These are phyloP conservation scores for Balamuthia mandrillaris DNA, from an alignment of 208 protist genomes.

Conservation along the genomic window DNA sequence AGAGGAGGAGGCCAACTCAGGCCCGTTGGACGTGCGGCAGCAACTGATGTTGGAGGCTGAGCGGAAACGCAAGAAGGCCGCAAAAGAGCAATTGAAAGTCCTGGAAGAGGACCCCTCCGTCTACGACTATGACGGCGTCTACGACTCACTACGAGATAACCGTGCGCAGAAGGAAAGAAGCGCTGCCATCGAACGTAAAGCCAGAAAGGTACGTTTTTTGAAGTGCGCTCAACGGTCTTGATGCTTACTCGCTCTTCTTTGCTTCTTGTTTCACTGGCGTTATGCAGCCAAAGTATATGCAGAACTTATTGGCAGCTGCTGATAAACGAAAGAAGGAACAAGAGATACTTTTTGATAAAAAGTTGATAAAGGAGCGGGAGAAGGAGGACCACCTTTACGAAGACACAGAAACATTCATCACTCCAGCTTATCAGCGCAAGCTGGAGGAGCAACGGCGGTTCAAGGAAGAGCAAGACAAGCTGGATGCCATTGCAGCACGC, in stretches of 20 bases:
- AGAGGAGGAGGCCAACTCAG: background rate
- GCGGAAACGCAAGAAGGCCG: background rate
- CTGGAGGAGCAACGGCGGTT: background rate
- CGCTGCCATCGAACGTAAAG: background rate
- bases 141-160: background rate
- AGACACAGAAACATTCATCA: background rate
- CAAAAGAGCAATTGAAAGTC: background rate
- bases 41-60: background rate
- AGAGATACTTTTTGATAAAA: background rate
- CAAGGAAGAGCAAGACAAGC: background rate
- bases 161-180: background rate
- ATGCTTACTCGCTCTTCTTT: background rate
- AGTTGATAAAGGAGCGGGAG: background rate
- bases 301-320: background rate
- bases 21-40: background rate
- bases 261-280: no score
- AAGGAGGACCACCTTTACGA: background rate
- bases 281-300: background rate
- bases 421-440: background rate
- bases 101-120: background rate
- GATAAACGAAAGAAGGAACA: background rate
- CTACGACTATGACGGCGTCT: background rate
- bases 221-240: background rate
- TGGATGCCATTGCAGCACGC: background rate
- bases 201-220: background rate